Evolutionary conservation across 106 monocot genomes (phyloP), one percentile per base, ranked within the genome.

Genomic region (Allium fistulosum): DNA sequence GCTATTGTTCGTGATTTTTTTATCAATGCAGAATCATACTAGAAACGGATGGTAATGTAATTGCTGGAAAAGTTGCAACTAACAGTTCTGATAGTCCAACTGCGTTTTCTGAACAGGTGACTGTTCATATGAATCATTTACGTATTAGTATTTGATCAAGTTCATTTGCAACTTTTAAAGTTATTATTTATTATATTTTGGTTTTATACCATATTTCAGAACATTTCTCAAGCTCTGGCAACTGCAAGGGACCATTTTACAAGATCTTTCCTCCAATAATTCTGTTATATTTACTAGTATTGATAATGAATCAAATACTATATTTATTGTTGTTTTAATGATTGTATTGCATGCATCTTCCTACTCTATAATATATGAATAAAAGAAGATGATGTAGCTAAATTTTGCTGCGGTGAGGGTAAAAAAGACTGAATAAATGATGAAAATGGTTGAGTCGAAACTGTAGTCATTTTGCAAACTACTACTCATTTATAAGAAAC

Each of bases 41-140:
- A 75, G 85, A 85, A 72, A 85, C 78, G 53, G 81, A 85, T 69
- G 81, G 78, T 16, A 81, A 76, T 63, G 64, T 66, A 15, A 85
- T 85, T 69, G 81, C 85, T 59, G 85, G 81, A 53, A 85, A 85
- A 57, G 78, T 81, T 74, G 81, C 85, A 27, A 72, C 85, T 15
- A 79, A 81, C 61, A 63, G 71, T 56, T 75, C 66, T 37, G 81
- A 85, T 75, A 81, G 81, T 63, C 48, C 81, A 13, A 66, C 75
- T 7, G 71, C 78, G 10, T 26, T 68, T 9, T 52, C 68, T 22
- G 68, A 68, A 27, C 68, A 68, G 53, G 68, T 68, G 1, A 17
- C n/a, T 13, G 9, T 18, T 17, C 22, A 17, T 17, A 60, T 17
- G n/a, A 17, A 60, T 22, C 8, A 5, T 10, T 60, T 60, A 9